Evolutionary conservation across 495 filamentous ascomycete species (phyloP), one percentile per base, ranked within the genome.

Genomic region (Penicillium bialowiezense): DNA sequence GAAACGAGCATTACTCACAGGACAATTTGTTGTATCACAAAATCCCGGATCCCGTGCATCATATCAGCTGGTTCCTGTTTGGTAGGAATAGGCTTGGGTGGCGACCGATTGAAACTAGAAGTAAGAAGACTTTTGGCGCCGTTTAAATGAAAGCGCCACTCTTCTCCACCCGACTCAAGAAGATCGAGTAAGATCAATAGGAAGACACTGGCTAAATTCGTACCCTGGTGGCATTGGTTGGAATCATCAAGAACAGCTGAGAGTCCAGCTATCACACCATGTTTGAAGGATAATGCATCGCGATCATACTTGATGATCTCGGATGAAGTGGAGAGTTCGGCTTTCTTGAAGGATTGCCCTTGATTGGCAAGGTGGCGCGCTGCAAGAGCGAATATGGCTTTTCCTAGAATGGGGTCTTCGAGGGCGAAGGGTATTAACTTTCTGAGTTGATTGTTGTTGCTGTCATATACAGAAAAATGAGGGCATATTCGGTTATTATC

Each of bases 121-220:
- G 1, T 32, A 32, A 32, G 5, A 4, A 60, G 17, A 13, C 40
- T 23, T 31, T 42, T 26, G 26, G 24, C 40, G 4, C 40, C 40
- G 17, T 31, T n/a, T 38, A 82, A 66, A 53, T 83, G 80, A 44
- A 65, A 61, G 23, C 76, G 74, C 80, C 80, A 83, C 7, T 67
- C 70, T 18, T 76, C 73, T 42, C 68, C 75, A 0, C 78, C 78
- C 3, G 75, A 75, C 57, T 83, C 79, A 17, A 83, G 69, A 5
- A 83, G 67, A 52, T 81, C 73, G 18, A 83, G 67, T 34, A 82
- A 80, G 48, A 83, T 70, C 31, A 83, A 70, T 48, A 82, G 77
- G 21, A 82, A 72, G 2, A 78, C 71, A 19, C 75, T 75, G 5
- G 76, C 74, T 31, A 79, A 65, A 24, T 69, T 72, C 5, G 63